Evolutionary conservation across 1,284 basidiomycete genomes (phyloP).

Genomic region (Ustilago vetiveriae): DNA sequence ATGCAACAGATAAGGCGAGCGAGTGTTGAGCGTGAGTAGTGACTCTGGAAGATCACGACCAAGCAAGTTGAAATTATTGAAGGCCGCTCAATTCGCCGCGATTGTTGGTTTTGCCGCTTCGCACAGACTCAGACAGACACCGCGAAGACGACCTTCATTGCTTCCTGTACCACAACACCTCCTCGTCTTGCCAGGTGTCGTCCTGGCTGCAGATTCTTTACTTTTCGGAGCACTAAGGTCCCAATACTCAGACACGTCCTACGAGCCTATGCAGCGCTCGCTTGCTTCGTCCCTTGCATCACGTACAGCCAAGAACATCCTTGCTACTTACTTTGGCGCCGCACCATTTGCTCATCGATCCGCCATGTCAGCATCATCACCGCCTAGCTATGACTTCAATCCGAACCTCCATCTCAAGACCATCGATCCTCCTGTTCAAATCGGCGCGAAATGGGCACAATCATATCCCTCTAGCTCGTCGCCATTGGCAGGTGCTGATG

Average conservation of each 20-base stretch:
- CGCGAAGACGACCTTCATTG: too few relatives aligned
- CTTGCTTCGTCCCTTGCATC: not conserved
- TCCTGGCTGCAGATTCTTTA: too few relatives aligned
- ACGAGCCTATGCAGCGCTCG: slow-evolving; percentile 1
- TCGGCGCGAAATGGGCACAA: slow-evolving; percentile 45
- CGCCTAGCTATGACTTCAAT: slow-evolving; percentile 40
- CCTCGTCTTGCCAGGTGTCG: too few relatives aligned
- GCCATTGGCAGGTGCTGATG: slow-evolving; percentile 22
- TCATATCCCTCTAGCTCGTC: slow-evolving; percentile 31
- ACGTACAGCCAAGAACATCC: slow-evolving; percentile 5
- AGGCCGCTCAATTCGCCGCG: slow-evolving; percentile 19
- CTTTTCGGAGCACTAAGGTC: too few relatives aligned
- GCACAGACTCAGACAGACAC: not conserved
- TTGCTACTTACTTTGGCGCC: not conserved
- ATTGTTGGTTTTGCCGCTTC: not conserved
- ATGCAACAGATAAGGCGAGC: too few relatives aligned
- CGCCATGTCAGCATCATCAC: slow-evolving; percentile 16
- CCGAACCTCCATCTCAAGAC: slow-evolving; percentile 29
- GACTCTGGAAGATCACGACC: not conserved
- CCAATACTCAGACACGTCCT: too few relatives aligned
- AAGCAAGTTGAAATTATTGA: too few relatives aligned
- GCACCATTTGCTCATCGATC: not conserved
- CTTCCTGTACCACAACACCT: too few relatives aligned
- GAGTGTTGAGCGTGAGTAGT: not conserved
- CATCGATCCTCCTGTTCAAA: slow-evolving; percentile 47